Evolutionary conservation across 106 monocot species (phyloP).

Genomic region (Xerophyta viscosa): DNA sequence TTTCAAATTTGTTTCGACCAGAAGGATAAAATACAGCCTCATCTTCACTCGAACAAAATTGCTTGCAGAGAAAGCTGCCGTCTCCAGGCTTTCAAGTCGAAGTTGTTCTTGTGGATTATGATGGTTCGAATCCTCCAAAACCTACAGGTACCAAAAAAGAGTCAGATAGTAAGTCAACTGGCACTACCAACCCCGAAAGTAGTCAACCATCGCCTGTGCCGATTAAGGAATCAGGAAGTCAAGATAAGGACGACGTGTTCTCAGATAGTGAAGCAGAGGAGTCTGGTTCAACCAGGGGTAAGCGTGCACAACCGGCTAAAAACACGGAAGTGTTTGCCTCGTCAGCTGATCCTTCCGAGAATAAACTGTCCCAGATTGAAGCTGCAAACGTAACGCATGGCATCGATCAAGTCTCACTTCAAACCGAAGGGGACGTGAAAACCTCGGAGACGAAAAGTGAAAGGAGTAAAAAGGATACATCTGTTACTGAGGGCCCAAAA

Average conservation of each 20-base stretch:
- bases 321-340: neutral
- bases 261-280: constrained; percentile 84
- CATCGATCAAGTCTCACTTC: constrained; percentile 30
- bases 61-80: constrained; percentile 86
- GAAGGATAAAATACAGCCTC: no score
- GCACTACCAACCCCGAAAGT: constrained; percentile 10
- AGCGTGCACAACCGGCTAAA: constrained; percentile 8
- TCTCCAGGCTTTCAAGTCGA: constrained; percentile 96
- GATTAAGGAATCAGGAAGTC: constrained; percentile 21
- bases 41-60: no score
- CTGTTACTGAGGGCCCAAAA: constrained; percentile 14
- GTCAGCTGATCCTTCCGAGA: constrained; percentile 12
- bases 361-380: constrained; percentile 17
- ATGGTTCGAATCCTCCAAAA: constrained; percentile 42
- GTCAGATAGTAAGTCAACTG: constrained; percentile 12
- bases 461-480: constrained; percentile 11
- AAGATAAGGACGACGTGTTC: constrained; percentile 83
- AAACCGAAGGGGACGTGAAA: constrained; percentile 17
- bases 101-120: constrained; percentile 75
- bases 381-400: constrained; percentile 16
- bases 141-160: constrained; percentile 13
- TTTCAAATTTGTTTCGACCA: no score
- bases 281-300: constrained; percentile 26
- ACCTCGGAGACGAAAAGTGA: constrained; percentile 20
- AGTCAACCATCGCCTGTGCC: constrained; percentile 12